Percentiles rank a stretch among this genome's conserved stretches.
Evolutionary conservation across 1,284 basidiomycete genomes (phyloP).

Genomic region (Ceratobasidium sp.): DNA sequence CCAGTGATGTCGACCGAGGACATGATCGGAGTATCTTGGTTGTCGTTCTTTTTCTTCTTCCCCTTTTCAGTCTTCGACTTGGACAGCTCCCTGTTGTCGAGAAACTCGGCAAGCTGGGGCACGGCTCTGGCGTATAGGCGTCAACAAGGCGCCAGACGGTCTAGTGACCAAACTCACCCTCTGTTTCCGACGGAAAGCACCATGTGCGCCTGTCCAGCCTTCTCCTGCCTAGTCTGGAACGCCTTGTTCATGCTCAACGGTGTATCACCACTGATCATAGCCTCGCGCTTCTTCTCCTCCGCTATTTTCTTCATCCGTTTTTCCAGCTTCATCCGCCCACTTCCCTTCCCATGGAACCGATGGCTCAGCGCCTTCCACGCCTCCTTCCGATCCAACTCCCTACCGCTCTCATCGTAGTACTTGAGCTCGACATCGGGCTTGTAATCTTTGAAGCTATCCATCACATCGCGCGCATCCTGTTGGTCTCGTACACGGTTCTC

Average conservation of each 20-base stretch:
- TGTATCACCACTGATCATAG: conserved; percentile 93
- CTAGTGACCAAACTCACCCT: conserved; percentile 66
- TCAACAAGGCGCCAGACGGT: conserved; percentile 46
- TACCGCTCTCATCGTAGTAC: conserved; percentile 97
- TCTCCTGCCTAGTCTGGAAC: conserved; percentile 90
- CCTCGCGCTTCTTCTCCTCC: conserved; percentile 89
- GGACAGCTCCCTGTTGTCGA: conserved; percentile 77
- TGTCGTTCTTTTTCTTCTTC: conserved; percentile 78
- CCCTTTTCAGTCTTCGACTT: conserved; percentile 79
- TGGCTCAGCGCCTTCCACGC: conserved; percentile 96
- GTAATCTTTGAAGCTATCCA: conserved; percentile 92
- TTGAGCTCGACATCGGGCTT: conserved; percentile 97
- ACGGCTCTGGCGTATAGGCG: conserved; percentile 68
- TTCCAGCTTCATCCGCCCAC: conserved; percentile 93
- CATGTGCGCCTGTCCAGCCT: conserved; percentile 93
- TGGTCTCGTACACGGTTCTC: conserved; percentile 93
- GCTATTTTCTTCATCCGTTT: conserved; percentile 93
- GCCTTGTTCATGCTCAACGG: conserved; percentile 91
- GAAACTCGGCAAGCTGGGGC: conserved; percentile 78
- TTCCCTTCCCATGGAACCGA: conserved; percentile 95
- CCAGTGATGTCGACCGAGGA: conserved; percentile 64
- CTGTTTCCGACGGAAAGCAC: conserved; percentile 92
- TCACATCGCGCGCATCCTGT: conserved; percentile 83
- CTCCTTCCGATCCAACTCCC: conserved; percentile 90
- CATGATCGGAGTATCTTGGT: conserved; percentile 59